Percentiles rank a stretch among this genome's conserved stretches.
Conservation (phyloP, 306 rosid species). For the Styphnolobium japonicum region DNA sequence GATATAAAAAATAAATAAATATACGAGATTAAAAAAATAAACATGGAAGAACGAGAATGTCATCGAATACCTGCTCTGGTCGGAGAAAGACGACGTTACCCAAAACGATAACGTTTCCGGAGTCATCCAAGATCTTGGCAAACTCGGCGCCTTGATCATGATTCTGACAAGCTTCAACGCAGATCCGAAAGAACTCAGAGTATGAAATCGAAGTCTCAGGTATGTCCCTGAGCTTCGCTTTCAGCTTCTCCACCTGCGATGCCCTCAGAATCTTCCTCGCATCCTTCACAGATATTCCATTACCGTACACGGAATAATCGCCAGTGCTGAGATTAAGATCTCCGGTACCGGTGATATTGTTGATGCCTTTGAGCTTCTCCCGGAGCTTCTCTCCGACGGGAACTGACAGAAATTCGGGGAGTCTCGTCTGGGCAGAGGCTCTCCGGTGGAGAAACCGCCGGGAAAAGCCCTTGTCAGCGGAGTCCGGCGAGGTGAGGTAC, state of each 20-base stretch:
- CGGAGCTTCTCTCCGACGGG: constrained; percentile 62
- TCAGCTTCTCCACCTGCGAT: constrained; percentile 63
- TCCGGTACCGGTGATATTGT: background rate
- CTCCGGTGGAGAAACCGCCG: constrained; percentile 50
- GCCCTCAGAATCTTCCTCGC: constrained; percentile 69
- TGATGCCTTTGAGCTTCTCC: constrained; percentile 35
- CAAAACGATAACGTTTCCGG: constrained; percentile 79
- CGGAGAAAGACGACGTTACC: constrained; percentile 78
- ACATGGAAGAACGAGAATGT: background rate
- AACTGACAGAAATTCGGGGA: constrained; percentile 54
- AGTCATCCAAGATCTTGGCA: constrained; percentile 67
- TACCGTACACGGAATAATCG: background rate
- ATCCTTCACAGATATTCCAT: constrained; percentile 45
- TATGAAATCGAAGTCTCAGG: constrained; percentile 51
- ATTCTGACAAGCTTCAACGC: constrained; percentile 51
- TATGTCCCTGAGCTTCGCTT: constrained; percentile 48
- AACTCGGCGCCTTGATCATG: constrained; percentile 59
- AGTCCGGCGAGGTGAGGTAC: constrained; percentile 33
- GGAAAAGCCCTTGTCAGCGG: constrained; percentile 37
- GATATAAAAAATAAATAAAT: background rate
- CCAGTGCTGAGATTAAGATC: background rate
- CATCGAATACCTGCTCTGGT: constrained; percentile 67
- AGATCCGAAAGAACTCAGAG: constrained; percentile 54
- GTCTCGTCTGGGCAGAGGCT: constrained; percentile 32
- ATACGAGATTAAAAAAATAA: background rate